Evolutionary conservation across 345 rosid genomes (phyloP), one percentile per base, ranked within the genome.

Genomic region (Acer campestre): DNA sequence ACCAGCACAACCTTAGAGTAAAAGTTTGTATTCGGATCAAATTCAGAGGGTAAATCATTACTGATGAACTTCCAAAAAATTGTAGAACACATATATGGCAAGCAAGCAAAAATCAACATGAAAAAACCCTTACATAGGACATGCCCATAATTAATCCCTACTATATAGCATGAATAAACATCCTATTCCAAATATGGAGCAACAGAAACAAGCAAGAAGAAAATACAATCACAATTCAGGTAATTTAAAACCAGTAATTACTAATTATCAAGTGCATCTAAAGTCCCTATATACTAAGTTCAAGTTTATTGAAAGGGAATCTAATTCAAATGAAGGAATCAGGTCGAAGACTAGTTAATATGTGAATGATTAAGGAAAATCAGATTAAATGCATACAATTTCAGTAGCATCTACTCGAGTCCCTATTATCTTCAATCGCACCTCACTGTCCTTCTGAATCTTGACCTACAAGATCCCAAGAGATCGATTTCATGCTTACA

Each of bases 381-480:
- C 64, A 51, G 56, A 38, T 79, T 38, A 59, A 58, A 58, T 67
- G 68, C 91, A 0, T 90, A 95, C 97, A 68, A 89, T 95, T 83
- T 90, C 98, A 16, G 94, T 90, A 48, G 95, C 95, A 88, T 95
- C 99, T 20, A 95, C 98, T 40, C 97, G 86, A 67, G 97, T 95
- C 44, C 98, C 98, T 56, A 95, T 91, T 74, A 95, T 91, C 94
- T 95, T 95, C 70, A 93, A 79, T 48, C 97, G 90, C 70, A 93
- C 99, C 86, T 95, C 98, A 72, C 98, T 90, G 59, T 92, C 98
- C 77, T 92, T 93, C 70, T 91, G 99, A 80, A 95, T 95, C 86
- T 93, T 95, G 58, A 93, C 96, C 98, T 92, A 85, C 58, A 82
- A 76, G 81, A 42, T 25, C 35, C 48, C 65, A 62, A 71, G 48